Conservation (phyloP, 2,329 filamentous ascomycete species). For the Ophiostoma sp. region DNA sequence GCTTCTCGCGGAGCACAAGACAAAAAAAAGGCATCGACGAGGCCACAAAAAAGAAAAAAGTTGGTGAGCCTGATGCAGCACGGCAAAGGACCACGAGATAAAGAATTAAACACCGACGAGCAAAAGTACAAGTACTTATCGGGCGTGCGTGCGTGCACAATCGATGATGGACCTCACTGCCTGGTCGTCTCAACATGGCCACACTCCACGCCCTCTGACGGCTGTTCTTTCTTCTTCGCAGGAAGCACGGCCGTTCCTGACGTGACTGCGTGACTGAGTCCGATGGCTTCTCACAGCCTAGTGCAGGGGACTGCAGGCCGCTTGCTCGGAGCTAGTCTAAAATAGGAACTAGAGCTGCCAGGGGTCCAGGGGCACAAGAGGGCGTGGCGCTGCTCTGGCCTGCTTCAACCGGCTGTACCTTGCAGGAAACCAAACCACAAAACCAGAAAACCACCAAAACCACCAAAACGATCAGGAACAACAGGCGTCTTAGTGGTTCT, state of each 20-base stretch:
- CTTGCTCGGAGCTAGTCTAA: conserved; percentile 22
- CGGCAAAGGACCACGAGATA: background rate
- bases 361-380: conserved; percentile 18
- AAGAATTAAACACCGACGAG: background rate
- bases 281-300: conserved; percentile 22
- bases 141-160: background rate
- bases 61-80: background rate
- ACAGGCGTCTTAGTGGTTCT: background rate
- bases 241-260: conserved; percentile 22
- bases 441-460: too few relatives aligned
- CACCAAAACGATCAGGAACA: background rate
- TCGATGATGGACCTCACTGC: background rate
- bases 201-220: background rate
- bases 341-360: conserved; percentile 14
- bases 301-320: conserved; percentile 25
- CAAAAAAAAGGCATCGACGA: background rate
- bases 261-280: conserved; percentile 24
- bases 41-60: background rate
- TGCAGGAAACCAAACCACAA: conserved; percentile 22
- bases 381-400: conserved; percentile 23
- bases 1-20: background rate
- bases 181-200: conserved; percentile 1
- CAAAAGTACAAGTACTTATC: background rate
- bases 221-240: background rate
- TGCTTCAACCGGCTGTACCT: conserved; percentile 29